These are phyloP conservation scores for Murraya paniculata DNA, from an alignment of 345 rosid species.

Conservation along the genomic window DNA sequence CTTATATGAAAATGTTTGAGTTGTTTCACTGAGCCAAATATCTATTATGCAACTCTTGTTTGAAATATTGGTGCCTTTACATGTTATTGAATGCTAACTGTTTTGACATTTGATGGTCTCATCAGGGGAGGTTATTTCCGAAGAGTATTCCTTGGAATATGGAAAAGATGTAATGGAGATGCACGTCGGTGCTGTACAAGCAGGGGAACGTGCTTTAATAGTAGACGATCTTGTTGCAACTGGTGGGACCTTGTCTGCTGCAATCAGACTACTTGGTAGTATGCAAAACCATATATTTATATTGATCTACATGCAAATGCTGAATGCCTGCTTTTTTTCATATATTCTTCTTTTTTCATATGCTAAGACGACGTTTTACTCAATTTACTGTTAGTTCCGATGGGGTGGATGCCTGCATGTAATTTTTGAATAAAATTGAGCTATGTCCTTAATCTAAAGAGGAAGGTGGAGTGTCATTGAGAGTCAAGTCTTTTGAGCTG, in stretches of 20 bases:
- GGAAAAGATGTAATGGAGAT: constrained; percentile 93
- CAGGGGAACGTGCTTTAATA: constrained; percentile 81
- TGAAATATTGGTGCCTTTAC: background rate
- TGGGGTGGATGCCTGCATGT: background rate
- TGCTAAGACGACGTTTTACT: background rate
- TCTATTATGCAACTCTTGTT: background rate
- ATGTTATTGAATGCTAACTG: constrained; percentile 2
- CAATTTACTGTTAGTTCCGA: background rate
- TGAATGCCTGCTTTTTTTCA: background rate
- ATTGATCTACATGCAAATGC: background rate
- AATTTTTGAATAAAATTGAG: background rate
- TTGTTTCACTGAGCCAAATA: background rate
- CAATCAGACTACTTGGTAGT: constrained; percentile 89
- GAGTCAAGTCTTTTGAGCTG: background rate
- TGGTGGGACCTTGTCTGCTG: constrained; percentile 92
- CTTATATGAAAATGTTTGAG: background rate
- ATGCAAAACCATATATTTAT: constrained; percentile 3
- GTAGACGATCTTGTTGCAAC: constrained; percentile 96
- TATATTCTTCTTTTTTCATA: background rate
- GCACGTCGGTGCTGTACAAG: constrained; percentile 97
- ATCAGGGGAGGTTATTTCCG: constrained; percentile 82
- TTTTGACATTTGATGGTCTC: constrained; percentile 13
- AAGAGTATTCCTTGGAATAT: constrained; percentile 93
- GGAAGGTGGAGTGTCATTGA: background rate
- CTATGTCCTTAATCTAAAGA: background rate